These are phyloP conservation scores for Aspergillus phoenicis DNA, from an alignment of 2,329 filamentous ascomycete genomes.

Conservation along the genomic window DNA sequence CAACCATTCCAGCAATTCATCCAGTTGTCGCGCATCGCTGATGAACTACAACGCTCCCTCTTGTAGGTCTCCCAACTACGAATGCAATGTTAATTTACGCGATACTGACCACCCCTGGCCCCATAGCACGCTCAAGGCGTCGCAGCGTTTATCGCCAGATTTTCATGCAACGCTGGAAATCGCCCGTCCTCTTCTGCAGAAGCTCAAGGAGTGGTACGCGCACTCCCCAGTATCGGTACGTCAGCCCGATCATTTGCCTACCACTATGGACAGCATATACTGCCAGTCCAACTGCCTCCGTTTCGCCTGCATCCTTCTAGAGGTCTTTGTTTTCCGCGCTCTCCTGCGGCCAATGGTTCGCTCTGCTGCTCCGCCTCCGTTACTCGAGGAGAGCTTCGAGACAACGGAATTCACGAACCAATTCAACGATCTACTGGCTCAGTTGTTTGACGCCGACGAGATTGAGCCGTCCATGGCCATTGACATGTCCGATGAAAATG, in stretches of 20 bases:
- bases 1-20: conserved; percentile 1
- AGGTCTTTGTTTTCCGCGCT: conserved; percentile 40
- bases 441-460: conserved; percentile 26
- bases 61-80: conserved; percentile 28
- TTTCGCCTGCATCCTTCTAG: conserved; percentile 40
- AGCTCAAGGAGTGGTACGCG: conserved; percentile 35
- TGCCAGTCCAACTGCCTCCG: conserved; percentile 23
- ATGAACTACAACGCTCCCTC: conserved; percentile 35
- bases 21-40: conserved; percentile 31
- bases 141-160: conserved; percentile 33
- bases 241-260: too few species aligned
- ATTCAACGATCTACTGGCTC: conserved; percentile 26
- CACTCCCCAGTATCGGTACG: neutral
- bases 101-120: neutral
- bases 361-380: conserved; percentile 29
- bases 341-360: conserved; percentile 37
- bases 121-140: conserved; percentile 32
- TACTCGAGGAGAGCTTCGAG: conserved; percentile 22
- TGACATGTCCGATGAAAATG: conserved; percentile 25
- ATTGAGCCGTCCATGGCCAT: conserved; percentile 30
- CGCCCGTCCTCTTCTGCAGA: conserved; percentile 31
- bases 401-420: conserved; percentile 11
- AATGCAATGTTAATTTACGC: neutral
- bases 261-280: neutral
- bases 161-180: conserved; percentile 34